Evolutionary conservation across 176 grass and related monocot genomes (phyloP).

Genomic region (Phragmites australis): DNA sequence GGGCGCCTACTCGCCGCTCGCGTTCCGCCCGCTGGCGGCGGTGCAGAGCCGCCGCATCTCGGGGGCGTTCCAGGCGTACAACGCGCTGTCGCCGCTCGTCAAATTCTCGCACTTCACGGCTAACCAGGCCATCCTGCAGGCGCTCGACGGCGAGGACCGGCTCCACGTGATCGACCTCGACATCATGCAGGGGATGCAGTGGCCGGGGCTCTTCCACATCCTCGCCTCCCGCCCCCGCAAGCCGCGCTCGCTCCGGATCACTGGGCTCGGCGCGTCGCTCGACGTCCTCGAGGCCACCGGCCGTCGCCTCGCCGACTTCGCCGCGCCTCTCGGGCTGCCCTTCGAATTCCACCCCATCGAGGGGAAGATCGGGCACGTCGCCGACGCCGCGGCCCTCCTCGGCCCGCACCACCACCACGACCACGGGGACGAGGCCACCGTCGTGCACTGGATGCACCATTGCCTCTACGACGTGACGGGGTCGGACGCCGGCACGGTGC

Average conservation of each 20-base stretch:
- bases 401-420: conserved; percentile 26
- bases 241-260: conserved; percentile 67
- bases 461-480: conserved; percentile 89
- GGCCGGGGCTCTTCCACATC: conserved; percentile 90
- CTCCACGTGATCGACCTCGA: conserved; percentile 86
- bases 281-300: conserved; percentile 81
- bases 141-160: conserved; percentile 58
- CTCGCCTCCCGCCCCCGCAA: conserved; percentile 65
- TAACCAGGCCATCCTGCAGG: conserved; percentile 90
- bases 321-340: conserved; percentile 53
- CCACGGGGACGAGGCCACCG: conserved; percentile 40
- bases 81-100: conserved; percentile 79
- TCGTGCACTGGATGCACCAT: conserved; percentile 98
- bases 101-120: conserved; percentile 98
- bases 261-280: conserved; percentile 73
- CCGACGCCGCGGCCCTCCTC: conserved; percentile 40
- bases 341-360: conserved; percentile 80
- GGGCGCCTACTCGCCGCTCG: conserved; percentile 69
- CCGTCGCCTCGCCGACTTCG: conserved; percentile 74
- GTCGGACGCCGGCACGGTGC: conserved; percentile 63
- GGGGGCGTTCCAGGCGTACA: conserved; percentile 71
- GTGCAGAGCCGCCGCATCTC: conserved; percentile 56
- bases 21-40: conserved; percentile 31
- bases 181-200: conserved; percentile 96
- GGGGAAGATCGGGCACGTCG: conserved; percentile 76